phyloP scores from a whole-genome alignment of 805 yeast genomes.

The Danielozyma ontarioensis region DNA sequence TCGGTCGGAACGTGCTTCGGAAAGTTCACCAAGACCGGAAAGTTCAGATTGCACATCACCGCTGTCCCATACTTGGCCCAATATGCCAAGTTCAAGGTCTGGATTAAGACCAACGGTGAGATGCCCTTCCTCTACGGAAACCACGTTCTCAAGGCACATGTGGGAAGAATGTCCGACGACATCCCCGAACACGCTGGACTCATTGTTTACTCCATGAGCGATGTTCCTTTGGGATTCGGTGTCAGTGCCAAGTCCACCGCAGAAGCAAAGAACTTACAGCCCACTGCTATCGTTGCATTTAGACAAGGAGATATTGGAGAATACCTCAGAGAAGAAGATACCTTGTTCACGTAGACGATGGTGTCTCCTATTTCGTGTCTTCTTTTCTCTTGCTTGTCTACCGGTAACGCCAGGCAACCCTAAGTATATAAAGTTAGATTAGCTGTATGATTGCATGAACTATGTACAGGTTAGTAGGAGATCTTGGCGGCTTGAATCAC shows the following conservation, averaged over 20 bases:
- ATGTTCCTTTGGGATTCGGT: constrained; percentile 92
- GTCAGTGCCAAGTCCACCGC: constrained; percentile 87
- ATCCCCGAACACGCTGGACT: constrained; percentile 98
- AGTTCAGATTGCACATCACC: constrained; percentile 93
- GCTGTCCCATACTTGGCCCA: constrained; percentile 76
- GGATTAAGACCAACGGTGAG: constrained; percentile 97
- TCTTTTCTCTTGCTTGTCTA: too few relatives aligned
- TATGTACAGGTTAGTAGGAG: constrained; percentile 13
- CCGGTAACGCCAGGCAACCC: too few relatives aligned
- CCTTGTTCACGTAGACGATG: constrained; percentile 64
- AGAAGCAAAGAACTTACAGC: constrained; percentile 83
- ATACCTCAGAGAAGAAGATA: constrained; percentile 95
- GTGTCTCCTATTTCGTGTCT: too few relatives aligned
- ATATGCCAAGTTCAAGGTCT: constrained; percentile 86
- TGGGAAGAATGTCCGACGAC: constrained; percentile 95
- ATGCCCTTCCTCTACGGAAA: constrained; percentile 98
- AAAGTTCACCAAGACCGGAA: constrained; percentile 95
- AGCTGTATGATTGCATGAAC: too few relatives aligned
- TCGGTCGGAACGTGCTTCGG: constrained; percentile 92
- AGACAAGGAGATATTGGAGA: constrained; percentile 98
- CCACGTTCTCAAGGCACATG: constrained; percentile 92
- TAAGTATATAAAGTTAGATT: too few relatives aligned
- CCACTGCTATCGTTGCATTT: constrained; percentile 91
- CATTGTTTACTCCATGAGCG: constrained; percentile 84
- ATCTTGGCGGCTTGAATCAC: constrained; percentile 28